These are phyloP conservation scores for Tricholoma sp. DNA, from an alignment of 768 basidiomycete genomes.

Conservation along the genomic window DNA sequence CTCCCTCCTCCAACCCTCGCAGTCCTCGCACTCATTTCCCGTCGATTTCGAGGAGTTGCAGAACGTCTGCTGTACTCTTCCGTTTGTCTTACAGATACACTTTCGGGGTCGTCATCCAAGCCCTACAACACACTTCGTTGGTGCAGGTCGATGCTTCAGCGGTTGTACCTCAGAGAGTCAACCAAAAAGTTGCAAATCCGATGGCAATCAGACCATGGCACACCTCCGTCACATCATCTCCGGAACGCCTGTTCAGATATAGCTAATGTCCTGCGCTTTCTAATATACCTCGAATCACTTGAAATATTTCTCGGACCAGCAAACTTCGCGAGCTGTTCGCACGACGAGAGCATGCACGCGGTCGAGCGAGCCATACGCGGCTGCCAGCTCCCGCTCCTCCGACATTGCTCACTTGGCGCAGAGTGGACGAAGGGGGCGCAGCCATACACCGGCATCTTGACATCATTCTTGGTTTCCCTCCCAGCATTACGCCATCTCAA, in stretches of 20 bases:
- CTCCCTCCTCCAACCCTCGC: constrained; percentile 34
- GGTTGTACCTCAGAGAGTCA: constrained; percentile 41
- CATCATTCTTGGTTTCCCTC: constrained; percentile 37
- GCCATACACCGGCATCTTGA: constrained; percentile 35
- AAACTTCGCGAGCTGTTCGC: constrained; percentile 22
- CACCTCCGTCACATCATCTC: constrained; percentile 24
- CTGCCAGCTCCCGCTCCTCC: constrained; percentile 36
- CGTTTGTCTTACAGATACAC: constrained; percentile 41
- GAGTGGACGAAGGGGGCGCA: constrained; percentile 39
- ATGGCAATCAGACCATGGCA: constrained; percentile 44
- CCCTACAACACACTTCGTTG: constrained; percentile 43
- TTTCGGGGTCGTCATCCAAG: constrained; percentile 35
- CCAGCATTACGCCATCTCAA: constrained; percentile 41
- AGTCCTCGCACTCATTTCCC: constrained; percentile 40
- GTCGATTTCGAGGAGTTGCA: constrained; percentile 44
- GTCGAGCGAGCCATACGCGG: constrained; percentile 40
- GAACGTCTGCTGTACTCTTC: constrained; percentile 56
- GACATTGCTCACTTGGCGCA: constrained; percentile 38
- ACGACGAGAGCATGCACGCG: constrained; percentile 29
- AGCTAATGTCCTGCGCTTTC: constrained; percentile 28
- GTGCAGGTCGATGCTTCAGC: constrained; percentile 44
- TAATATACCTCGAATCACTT: constrained; percentile 44
- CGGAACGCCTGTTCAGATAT: constrained; percentile 36
- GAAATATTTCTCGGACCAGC: constrained; percentile 49
- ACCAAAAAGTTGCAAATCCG: constrained; percentile 46